Evolutionary conservation across 495 filamentous ascomycete species (phyloP).

Genomic region (Tuber indicum): DNA sequence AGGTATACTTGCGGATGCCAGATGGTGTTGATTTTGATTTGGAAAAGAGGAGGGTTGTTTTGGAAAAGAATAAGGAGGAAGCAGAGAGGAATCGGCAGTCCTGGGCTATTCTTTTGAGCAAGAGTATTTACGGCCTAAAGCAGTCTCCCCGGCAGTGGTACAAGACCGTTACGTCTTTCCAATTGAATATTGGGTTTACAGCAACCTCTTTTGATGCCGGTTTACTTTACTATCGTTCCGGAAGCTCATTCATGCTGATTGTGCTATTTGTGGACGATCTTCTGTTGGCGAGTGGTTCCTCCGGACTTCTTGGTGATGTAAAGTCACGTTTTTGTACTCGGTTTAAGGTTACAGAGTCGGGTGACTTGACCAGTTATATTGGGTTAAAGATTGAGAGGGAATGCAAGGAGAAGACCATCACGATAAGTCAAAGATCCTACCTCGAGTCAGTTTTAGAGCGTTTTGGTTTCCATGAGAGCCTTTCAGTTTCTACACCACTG

Average conservation of each 20-base stretch:
- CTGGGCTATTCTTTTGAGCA: no score
- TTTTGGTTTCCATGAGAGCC: background rate
- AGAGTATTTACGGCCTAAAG: no score
- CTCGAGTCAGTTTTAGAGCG: background rate
- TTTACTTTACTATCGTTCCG: no score
- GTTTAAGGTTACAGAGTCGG: background rate
- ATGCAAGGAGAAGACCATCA: background rate
- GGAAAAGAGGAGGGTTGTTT: no score
- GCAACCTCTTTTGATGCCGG: background rate
- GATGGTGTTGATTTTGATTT: no score
- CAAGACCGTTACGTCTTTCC: background rate
- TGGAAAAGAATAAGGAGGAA: no score
- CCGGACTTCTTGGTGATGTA: rapidly evolving
- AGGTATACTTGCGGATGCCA: no score
- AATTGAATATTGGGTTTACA: background rate
- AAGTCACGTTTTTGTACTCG: background rate
- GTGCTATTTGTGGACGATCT: background rate
- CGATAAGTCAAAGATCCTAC: background rate
- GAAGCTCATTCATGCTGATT: no score
- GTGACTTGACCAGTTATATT: background rate
- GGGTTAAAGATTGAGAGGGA: background rate
- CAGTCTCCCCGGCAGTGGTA: background rate
- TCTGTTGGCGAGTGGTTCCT: background rate
- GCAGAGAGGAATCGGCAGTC: no score
- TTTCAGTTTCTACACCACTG: background rate